phyloP scores from a whole-genome alignment of 2,329 filamentous ascomycete species.

The Pseudocercospora eumusae region DNA sequence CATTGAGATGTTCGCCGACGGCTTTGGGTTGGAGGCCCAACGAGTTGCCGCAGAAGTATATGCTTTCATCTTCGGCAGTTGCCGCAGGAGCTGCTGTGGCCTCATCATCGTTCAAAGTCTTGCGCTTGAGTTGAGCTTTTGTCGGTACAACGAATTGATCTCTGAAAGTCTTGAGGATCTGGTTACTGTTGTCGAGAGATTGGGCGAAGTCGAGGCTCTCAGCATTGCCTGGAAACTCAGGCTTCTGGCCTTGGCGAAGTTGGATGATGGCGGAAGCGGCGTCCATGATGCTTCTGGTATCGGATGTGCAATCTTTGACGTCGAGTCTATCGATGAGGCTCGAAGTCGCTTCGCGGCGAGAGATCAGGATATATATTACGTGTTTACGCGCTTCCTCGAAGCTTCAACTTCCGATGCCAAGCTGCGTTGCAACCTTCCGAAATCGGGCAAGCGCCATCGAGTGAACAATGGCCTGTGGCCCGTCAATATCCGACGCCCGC shows the following conservation, averaged over 20 bases:
- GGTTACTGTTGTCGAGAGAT: slow-evolving; percentile 30
- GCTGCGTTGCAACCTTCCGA: background rate
- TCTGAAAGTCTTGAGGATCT: slow-evolving; percentile 27
- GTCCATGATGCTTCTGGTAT: slow-evolving; percentile 30
- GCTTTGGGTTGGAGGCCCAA: slow-evolving; percentile 78
- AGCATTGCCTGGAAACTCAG: slow-evolving; percentile 30
- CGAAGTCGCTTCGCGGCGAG: background rate
- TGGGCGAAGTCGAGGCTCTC: slow-evolving; percentile 33
- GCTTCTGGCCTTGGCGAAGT: slow-evolving; percentile 32
- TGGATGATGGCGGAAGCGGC: slow-evolving; percentile 27
- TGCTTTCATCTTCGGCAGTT: slow-evolving; percentile 49
- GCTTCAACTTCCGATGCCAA: slow-evolving; percentile 4
- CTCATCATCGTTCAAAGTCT: slow-evolving; percentile 48
- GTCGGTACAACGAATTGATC: slow-evolving; percentile 74
- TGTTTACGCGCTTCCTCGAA: background rate
- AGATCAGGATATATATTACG: slow-evolving; percentile 12
- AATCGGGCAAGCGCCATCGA: background rate
- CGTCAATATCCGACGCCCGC: slow-evolving; percentile 1
- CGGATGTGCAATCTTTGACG: background rate
- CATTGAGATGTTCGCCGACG: slow-evolving; percentile 64
- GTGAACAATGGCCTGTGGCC: background rate
- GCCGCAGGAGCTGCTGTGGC: slow-evolving; percentile 25
- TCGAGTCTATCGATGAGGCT: background rate
- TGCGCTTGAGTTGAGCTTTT: slow-evolving; percentile 68
- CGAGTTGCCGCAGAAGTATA: slow-evolving; percentile 89